These are phyloP conservation scores for Cylindrotheca closterium DNA, from an alignment of 108 stramenopile genomes.

Conservation along the genomic window DNA sequence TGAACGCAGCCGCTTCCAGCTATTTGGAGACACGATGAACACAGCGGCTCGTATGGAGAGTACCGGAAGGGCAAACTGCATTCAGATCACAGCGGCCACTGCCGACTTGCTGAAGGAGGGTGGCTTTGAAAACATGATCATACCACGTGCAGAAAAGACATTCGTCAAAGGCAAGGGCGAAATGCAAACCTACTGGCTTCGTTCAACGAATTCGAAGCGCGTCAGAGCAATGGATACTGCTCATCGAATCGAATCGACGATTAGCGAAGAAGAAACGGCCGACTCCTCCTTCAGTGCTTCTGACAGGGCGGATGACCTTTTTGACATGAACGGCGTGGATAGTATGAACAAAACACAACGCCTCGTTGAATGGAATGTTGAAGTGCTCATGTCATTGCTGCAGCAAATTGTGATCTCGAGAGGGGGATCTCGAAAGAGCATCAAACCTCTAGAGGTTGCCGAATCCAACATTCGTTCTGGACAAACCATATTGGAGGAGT, in stretches of 20 bases:
- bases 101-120: constrained; percentile 35
- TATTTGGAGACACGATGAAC: constrained; percentile 56
- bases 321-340: neutral
- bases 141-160: neutral
- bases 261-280: neutral
- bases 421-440: too few relatives aligned
- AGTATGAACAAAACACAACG: neutral
- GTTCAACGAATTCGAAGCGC: too few relatives aligned
- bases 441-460: too few relatives aligned
- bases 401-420: neutral
- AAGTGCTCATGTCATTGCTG: neutral
- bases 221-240: too few relatives aligned
- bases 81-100: constrained; percentile 50
- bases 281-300: neutral
- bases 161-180: constrained; percentile 23
- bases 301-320: neutral
- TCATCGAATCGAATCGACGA: neutral
- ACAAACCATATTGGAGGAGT: too few relatives aligned
- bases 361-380: constrained; percentile 8
- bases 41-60: constrained; percentile 58
- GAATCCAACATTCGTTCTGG: too few relatives aligned
- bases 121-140: constrained; percentile 16
- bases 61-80: constrained; percentile 26
- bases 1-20: constrained; percentile 20
- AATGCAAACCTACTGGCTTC: constrained; percentile 23